These are phyloP conservation scores for Passiflora organensis DNA, from an alignment of 345 rosid species.

Conservation along the genomic window DNA sequence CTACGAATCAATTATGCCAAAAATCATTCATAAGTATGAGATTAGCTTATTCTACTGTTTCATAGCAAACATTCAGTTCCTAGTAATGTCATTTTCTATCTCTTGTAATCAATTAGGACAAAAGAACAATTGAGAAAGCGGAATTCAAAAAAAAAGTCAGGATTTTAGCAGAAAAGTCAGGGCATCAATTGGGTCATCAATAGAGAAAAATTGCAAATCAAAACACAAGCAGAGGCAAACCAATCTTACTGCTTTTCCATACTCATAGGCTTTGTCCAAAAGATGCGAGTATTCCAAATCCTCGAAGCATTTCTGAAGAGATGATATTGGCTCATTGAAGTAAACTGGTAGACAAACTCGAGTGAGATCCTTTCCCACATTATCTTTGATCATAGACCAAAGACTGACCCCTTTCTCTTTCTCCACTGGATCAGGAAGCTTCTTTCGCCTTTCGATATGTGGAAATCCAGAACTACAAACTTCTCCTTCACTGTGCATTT, in stretches of 20 bases:
- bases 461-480: constrained; percentile 28
- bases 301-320: constrained; percentile 96
- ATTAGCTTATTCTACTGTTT: no score
- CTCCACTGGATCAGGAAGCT: constrained; percentile 91
- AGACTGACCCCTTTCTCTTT: constrained; percentile 96
- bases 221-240: no score
- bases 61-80: no score
- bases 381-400: constrained; percentile 99
- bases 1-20: no score
- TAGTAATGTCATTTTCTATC: no score
- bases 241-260: constrained; percentile 75
- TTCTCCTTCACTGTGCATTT: constrained; percentile 33
- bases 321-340: constrained; percentile 95
- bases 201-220: no score
- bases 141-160: no score
- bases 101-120: no score
- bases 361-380: constrained; percentile 94
- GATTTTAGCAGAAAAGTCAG: no score
- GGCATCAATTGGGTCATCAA: neutral
- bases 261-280: constrained; percentile 74
- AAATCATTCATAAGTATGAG: no score
- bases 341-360: constrained; percentile 97
- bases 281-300: constrained; percentile 93
- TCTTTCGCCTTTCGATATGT: constrained; percentile 57
- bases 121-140: no score